Percentiles rank a stretch among this genome's conserved stretches.
phyloP scores from a whole-genome alignment of 202 grass and related monocot genomes.

The Digitaria exilis region DNA sequence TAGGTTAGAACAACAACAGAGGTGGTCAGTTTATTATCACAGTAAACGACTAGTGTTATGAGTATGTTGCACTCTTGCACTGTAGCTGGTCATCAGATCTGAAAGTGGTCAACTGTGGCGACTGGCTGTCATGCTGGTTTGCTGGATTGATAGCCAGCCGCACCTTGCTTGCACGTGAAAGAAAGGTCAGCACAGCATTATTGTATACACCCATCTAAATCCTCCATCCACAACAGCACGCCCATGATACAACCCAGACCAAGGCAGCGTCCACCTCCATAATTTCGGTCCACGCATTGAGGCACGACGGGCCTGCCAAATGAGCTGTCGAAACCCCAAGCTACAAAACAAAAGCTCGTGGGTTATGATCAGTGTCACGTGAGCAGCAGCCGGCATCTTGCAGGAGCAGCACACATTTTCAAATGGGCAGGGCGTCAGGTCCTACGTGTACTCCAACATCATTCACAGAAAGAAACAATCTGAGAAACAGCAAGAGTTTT shows the following conservation, averaged over 20 bases:
- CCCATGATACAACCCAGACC: not conserved
- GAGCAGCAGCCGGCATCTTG: not conserved
- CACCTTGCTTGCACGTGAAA: slow-evolving; percentile 45
- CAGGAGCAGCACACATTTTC: not conserved
- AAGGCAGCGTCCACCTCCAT: not conserved
- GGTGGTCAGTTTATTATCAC: not conserved
- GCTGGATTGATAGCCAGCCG: not conserved
- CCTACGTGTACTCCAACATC: not conserved
- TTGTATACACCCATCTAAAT: not conserved
- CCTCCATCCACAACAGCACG: too few relatives aligned
- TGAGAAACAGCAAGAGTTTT: too few relatives aligned
- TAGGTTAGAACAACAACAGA: not conserved
- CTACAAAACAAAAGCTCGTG: not conserved
- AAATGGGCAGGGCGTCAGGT: not conserved
- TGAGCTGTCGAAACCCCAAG: not conserved
- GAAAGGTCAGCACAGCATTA: slow-evolving; percentile 26
- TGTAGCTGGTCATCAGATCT: slow-evolving; percentile 35
- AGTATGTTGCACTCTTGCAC: not conserved
- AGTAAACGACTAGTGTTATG: not conserved
- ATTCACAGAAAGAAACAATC: too few relatives aligned
- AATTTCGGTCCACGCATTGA: slow-evolving; percentile 17
- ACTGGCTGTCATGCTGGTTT: not conserved
- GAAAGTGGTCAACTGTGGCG: slow-evolving; percentile 32
- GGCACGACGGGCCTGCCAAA: slow-evolving; percentile 17
- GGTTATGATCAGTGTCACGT: not conserved